These are phyloP conservation scores for Stellera chamaejasme DNA, from an alignment of 345 rosid genomes.

Conservation along the genomic window DNA sequence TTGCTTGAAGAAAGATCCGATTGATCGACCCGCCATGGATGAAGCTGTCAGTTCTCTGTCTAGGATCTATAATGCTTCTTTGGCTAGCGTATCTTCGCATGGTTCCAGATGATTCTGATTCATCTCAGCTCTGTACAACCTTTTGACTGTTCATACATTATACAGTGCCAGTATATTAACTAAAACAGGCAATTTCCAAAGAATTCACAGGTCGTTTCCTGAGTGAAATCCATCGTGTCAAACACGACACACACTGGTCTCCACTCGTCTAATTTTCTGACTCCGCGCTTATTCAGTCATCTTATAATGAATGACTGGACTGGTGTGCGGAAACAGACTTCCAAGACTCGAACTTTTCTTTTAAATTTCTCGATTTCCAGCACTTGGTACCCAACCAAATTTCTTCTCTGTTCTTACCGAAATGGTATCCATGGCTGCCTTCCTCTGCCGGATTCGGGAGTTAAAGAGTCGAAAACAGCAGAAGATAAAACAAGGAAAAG, in stretches of 20 bases:
- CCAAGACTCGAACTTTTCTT: neutral
- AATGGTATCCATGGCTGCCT: conserved; percentile 1
- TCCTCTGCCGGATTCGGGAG: conserved; percentile 16
- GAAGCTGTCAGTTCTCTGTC: conserved; percentile 44
- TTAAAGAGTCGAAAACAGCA: conserved; percentile 1
- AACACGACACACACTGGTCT: neutral
- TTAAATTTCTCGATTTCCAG: neutral
- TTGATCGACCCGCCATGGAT: conserved; percentile 62
- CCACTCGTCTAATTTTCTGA: too few relatives aligned
- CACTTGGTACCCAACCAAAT: conserved; percentile 2
- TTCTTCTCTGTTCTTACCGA: neutral
- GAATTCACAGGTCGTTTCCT: neutral
- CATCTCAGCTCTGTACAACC: too few relatives aligned
- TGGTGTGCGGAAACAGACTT: neutral
- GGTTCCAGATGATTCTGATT: too few relatives aligned
- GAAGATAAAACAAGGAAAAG: neutral
- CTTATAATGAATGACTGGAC: too few relatives aligned
- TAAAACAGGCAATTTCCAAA: too few relatives aligned
- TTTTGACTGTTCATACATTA: too few relatives aligned
- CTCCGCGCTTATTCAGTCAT: too few relatives aligned
- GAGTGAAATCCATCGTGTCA: neutral
- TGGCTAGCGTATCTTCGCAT: conserved; percentile 27
- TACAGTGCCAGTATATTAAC: too few relatives aligned
- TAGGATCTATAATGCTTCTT: conserved; percentile 33
- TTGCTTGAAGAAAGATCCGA: conserved; percentile 54